Evolutionary conservation across 805 yeast genomes (phyloP).

Genomic region (Yueomyces sp.): DNA sequence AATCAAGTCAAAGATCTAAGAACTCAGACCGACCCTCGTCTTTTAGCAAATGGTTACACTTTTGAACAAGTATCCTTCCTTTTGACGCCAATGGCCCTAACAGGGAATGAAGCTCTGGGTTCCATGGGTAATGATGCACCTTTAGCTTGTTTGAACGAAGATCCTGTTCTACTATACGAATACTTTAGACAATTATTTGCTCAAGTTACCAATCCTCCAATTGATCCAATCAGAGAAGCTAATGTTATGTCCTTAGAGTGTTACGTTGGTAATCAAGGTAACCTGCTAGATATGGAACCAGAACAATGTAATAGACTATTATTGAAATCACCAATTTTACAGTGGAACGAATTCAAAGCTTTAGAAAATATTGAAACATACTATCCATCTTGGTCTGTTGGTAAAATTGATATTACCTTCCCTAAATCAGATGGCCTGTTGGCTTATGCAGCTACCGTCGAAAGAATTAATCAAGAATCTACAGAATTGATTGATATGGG

Average conservation of each 20-base stretch:
- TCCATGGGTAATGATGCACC: slow-evolving; percentile 99
- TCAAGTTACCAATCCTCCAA: slow-evolving; percentile 97
- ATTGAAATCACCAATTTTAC: slow-evolving; percentile 70
- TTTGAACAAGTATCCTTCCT: slow-evolving; percentile 77
- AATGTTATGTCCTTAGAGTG: slow-evolving; percentile 97
- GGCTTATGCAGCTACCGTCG: slow-evolving; percentile 77
- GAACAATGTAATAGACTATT: slow-evolving; percentile 81
- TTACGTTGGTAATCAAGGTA: slow-evolving; percentile 94
- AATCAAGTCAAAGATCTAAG: slow-evolving; percentile 13
- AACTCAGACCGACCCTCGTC: slow-evolving; percentile 70
- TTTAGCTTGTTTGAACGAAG: slow-evolving; percentile 85
- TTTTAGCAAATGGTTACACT: slow-evolving; percentile 85
- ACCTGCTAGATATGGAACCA: slow-evolving; percentile 82
- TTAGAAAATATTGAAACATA: slow-evolving; percentile 56
- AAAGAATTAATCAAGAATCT: slow-evolving; percentile 78
- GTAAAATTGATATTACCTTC: slow-evolving; percentile 79
- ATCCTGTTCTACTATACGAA: slow-evolving; percentile 82
- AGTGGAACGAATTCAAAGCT: slow-evolving; percentile 62
- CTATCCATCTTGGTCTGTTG: slow-evolving; percentile 78
- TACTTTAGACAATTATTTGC: slow-evolving; percentile 95
- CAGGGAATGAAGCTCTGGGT: slow-evolving; percentile 89
- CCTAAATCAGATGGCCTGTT: slow-evolving; percentile 67
- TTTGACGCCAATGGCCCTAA: slow-evolving; percentile 85
- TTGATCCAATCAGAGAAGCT: slow-evolving; percentile 93
- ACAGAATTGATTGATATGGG: slow-evolving; percentile 68